Evolutionary conservation across 2,329 filamentous ascomycete species (phyloP).

Genomic region (Cladosporium colombiae): DNA sequence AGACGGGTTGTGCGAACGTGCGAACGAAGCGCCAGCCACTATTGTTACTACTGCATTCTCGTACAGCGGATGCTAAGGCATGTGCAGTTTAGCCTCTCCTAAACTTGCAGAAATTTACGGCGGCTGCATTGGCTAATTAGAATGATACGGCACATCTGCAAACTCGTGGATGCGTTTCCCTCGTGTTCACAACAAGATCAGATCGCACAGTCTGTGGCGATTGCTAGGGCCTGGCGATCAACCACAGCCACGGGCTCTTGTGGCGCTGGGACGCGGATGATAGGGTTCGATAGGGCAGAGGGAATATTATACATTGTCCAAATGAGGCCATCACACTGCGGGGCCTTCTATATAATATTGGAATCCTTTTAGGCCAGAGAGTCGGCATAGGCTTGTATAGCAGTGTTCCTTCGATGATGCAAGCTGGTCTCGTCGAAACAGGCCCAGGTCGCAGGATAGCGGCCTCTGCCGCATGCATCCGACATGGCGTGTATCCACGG

Average conservation of each 20-base stretch:
- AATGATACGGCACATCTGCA: background rate
- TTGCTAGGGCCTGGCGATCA: background rate
- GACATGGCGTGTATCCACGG: background rate
- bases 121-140: background rate
- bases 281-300: slow-evolving; percentile 2
- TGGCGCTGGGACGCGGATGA: background rate
- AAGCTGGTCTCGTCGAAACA: background rate
- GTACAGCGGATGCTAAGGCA: background rate
- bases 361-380: background rate
- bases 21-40: slow-evolving; percentile 7
- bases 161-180: background rate
- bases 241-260: background rate
- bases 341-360: background rate
- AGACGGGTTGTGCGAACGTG: background rate
- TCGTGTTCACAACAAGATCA: background rate
- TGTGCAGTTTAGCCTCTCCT: background rate
- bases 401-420: background rate
- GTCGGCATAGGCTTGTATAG: background rate
- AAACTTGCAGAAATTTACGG: background rate
- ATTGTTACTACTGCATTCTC: background rate
- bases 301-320: background rate
- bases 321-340: slow-evolving; percentile 1
- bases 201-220: background rate
- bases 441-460: background rate
- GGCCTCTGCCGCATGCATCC: background rate